phyloP scores from a whole-genome alignment of 2,329 filamentous ascomycete species.

The Polytolypa hystricis region DNA sequence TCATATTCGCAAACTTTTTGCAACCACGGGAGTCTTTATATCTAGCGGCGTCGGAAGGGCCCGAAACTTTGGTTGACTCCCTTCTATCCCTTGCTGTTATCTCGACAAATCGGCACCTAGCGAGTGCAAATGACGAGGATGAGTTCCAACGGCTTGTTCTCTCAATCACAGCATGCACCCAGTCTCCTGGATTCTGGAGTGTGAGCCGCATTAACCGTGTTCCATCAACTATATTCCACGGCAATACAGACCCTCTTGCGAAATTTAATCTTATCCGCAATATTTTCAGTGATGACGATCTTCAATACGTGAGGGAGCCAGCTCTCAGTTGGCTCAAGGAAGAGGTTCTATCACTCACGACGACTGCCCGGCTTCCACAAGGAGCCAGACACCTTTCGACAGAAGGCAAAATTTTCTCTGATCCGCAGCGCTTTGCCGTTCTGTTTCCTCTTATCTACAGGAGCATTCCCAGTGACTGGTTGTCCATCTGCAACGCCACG shows the following conservation, averaged over 20 bases:
- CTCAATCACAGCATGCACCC: constrained; percentile 28
- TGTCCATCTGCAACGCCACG: constrained; percentile 13
- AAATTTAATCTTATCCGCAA: constrained; percentile 45
- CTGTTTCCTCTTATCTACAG: constrained; percentile 42
- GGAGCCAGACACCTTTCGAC: constrained; percentile 4
- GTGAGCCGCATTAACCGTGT: constrained; percentile 28
- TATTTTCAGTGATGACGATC: constrained; percentile 43
- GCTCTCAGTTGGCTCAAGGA: constrained; percentile 52
- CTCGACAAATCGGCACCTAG: constrained; percentile 35
- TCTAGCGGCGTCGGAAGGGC: constrained; percentile 16
- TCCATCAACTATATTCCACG: constrained; percentile 34
- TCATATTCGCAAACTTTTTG: constrained; percentile 42
- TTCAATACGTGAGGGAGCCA: constrained; percentile 45
- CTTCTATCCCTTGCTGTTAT: constrained; percentile 42
- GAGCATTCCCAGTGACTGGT: constrained; percentile 27
- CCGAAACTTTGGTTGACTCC: constrained; percentile 43
- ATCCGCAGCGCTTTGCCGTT: constrained; percentile 26
- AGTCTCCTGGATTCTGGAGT: constrained; percentile 19
- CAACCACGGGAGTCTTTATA: constrained; percentile 30
- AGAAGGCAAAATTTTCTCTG: constrained; percentile 20
- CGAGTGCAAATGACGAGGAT: constrained; percentile 38
- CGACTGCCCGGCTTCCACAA: neutral
- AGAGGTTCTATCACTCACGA: constrained; percentile 42
- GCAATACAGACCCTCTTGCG: constrained; percentile 41
- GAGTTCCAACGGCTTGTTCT: constrained; percentile 44